phyloP scores from a whole-genome alignment of 495 filamentous ascomycete species.

The Massariosphaeria phaeospora region DNA sequence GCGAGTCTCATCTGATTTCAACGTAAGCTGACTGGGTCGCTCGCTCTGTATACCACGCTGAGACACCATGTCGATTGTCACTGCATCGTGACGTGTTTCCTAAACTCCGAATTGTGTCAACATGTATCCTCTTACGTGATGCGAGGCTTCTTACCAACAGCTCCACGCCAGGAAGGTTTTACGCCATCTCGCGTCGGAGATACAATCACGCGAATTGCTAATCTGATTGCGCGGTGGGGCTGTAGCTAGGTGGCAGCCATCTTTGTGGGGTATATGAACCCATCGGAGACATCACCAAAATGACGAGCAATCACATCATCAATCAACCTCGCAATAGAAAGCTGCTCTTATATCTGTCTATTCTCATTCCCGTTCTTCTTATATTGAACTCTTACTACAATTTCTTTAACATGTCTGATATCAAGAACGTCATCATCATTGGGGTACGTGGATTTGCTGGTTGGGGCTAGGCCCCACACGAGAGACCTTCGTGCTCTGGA shows the following conservation, averaged over 20 bases:
- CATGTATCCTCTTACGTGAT: too few species aligned
- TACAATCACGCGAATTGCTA: too few species aligned
- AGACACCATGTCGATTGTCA: too few species aligned
- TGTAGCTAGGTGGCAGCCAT: background rate
- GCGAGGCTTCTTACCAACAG: too few species aligned
- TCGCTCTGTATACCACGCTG: too few species aligned
- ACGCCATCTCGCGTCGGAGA: too few species aligned
- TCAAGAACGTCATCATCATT: slow-evolving; percentile 32
- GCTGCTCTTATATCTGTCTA: slow-evolving; percentile 10
- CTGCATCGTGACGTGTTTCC: too few species aligned
- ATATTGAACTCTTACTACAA: slow-evolving; percentile 5
- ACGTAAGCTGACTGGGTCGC: too few species aligned
- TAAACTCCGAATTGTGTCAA: too few species aligned
- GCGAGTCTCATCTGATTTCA: too few species aligned
- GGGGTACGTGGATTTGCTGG: slow-evolving; percentile 23
- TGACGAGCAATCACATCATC: slow-evolving; percentile 25
- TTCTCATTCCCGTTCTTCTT: slow-evolving; percentile 3
- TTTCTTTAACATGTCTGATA: slow-evolving; percentile 14
- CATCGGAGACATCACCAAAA: background rate
- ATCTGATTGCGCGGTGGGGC: background rate
- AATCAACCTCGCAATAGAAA: background rate
- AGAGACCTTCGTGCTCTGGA: background rate
- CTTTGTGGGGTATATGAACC: slow-evolving; percentile 10
- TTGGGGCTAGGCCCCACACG: slow-evolving; percentile 9
- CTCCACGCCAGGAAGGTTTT: too few species aligned